Base-by-base conservation (phyloP, 371 early-diverging fungal species). In the Mucor velutinosus region DNA sequence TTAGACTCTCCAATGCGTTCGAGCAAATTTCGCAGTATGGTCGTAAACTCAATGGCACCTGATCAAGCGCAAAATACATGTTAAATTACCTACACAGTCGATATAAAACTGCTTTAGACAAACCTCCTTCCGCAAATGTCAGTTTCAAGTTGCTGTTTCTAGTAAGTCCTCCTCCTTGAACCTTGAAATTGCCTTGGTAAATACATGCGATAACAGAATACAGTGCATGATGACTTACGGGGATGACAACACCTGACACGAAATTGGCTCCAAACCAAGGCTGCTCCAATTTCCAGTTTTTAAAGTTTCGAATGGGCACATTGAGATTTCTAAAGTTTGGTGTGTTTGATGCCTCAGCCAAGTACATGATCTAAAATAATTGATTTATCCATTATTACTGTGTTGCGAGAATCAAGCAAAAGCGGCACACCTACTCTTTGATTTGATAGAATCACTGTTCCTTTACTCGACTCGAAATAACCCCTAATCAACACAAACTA, bases 261-360 rank as follows among this genome's bases (percentile, higher is more conserved):
- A 78, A 82, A 62, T 86, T 86, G n/a, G 87, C 84, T 2, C 78
- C 81, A 69, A 86, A 86, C 87, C 87, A 86, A 23, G 87, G 87
- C 53, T 86, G 85, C 43, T 85, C 76, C 21, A 84, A 60, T 33
- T 75, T 77, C 67, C 83, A 82, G 15, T 74, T 69, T 57, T 77
- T 78, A 10, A 82, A 64, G n/a, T 74, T 69, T n/a, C 66, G 55
- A 37, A 85, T 66, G 1, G 87, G 87, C 2, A 86, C 62, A 62
- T 79, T 83, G 41, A 86, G 64, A 4, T 83, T 81, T 51, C 76
- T 72, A 27, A 85, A 73, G 4, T 69, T 33, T 21, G 65, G 27
- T 1, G 76, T 58, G 7, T 70, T 47, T 53, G 53, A 23, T 35
- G 66, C 49, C 19, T 62, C 58, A n/a, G 76, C 79, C 45, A 79